Evolutionary conservation across 1,139 yeast species (phyloP).

Genomic region (Debaryomyces psychrophilus): DNA sequence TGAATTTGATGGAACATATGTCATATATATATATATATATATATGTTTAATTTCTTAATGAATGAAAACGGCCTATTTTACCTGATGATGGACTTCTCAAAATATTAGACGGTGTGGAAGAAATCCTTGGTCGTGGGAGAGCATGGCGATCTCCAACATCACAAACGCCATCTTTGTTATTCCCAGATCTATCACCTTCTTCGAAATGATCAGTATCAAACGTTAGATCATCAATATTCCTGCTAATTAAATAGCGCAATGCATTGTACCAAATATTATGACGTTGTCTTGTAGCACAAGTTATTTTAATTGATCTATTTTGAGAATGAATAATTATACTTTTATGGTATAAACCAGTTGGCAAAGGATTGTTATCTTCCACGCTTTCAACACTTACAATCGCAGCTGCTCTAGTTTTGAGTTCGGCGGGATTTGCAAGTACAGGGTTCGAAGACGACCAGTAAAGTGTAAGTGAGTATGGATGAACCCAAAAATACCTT

Average conservation of each 20-base stretch:
- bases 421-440: conserved; percentile 64
- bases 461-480: conserved; percentile 85
- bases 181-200: conserved; percentile 23
- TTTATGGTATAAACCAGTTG: conserved; percentile 87
- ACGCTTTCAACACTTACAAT: conserved; percentile 79
- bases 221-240: conserved; percentile 64
- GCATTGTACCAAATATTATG: conserved; percentile 94
- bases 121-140: conserved; percentile 32
- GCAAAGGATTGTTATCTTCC: conserved; percentile 83
- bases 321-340: conserved; percentile 78
- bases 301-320: conserved; percentile 69
- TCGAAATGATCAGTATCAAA: conserved; percentile 39
- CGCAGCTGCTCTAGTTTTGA: conserved; percentile 78
- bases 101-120: conserved; percentile 26
- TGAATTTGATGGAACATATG: no score
- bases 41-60: conserved; percentile 3
- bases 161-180: conserved; percentile 14
- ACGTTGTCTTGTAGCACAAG: conserved; percentile 85
- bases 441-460: conserved; percentile 90
- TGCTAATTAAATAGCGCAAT: conserved; percentile 70
- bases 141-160: conserved; percentile 36
- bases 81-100: conserved; percentile 23
- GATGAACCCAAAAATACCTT: conserved; percentile 96
- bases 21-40: neutral
- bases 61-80: conserved; percentile 27